Evolutionary conservation across 805 yeast genomes (phyloP), one percentile per base, ranked within the genome.

Genomic region (Grigorovia yakushimaensis): DNA sequence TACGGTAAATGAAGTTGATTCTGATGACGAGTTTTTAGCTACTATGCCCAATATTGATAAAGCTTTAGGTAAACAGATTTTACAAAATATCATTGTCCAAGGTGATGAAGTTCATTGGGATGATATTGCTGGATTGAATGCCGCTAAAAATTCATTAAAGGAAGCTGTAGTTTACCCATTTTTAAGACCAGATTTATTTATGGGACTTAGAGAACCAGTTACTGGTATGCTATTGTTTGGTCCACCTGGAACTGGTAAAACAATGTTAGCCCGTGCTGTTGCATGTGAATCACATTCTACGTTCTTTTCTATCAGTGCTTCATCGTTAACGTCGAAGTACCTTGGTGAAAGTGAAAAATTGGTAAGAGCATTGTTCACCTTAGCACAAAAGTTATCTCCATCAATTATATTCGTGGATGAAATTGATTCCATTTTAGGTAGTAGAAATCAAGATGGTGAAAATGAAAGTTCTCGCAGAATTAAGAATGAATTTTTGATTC

Each of bases 221-320:
- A 70, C 95, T 49, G 98, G 98, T n/a, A 88, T 93, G 95, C 72
- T 91, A 19, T 67, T 91, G 39, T 91, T 88, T 70, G 98, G 98
- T 0, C 98, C 98, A 2, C 97, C 98, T 0, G 98, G 98, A n/a
- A 91, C 98, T 0, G 98, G 98, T 48, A 91, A 93, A 61, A 89
- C 97, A 1, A 89, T 91, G 98, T 74, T 91, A 54, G 97, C 97
- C 0, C 73, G 96, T 53, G 96, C 98, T 0, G 97, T 93, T 2
- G 98, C 97, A 2, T 86, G 94, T 2, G 98, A 93, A 68, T 84
- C 96, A 7, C 82, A 84, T 50, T 87, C 96, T 0, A 89, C 96
- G 0, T 91, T 91, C 61, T 91, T 91, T 65, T 80, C 93, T 21
- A 88, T 91, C 30, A 82, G 91, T 54, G 94, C 96, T 2, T 86